phyloP scores from a whole-genome alignment of 2,329 filamentous ascomycete genomes.

The Arthrobotrys entomopaga region DNA sequence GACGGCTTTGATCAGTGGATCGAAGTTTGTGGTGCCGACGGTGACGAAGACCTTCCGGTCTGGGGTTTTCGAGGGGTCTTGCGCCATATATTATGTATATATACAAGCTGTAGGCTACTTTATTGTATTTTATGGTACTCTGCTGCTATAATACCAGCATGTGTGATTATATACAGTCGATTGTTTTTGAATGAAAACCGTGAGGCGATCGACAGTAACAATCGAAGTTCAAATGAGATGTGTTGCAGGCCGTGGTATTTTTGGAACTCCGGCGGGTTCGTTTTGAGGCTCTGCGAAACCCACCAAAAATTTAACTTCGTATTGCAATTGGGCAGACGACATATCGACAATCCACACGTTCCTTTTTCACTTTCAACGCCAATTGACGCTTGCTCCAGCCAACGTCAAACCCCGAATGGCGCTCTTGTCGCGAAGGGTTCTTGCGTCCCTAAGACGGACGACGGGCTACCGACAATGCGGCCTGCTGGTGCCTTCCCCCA shows the following conservation, averaged over 20 bases:
- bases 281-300: slow-evolving; percentile 31
- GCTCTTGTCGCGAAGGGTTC: slow-evolving; percentile 40
- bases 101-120: background rate
- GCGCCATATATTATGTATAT: slow-evolving; percentile 13
- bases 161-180: no score
- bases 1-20: slow-evolving; percentile 73
- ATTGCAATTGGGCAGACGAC: background rate
- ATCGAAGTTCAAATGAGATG: slow-evolving; percentile 10
- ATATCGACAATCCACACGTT: slow-evolving; percentile 24
- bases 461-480: slow-evolving; percentile 49
- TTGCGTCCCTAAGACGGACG: slow-evolving; percentile 39
- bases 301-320: slow-evolving; percentile 48
- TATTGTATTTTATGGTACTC: no score
- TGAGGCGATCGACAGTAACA: background rate
- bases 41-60: slow-evolving; percentile 73
- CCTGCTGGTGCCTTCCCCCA: slow-evolving; percentile 39
- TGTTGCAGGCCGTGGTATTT: slow-evolving; percentile 54
- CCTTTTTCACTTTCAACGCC: slow-evolving; percentile 13
- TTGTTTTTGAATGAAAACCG: slow-evolving; percentile 3
- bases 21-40: slow-evolving; percentile 88
- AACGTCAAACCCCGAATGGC: slow-evolving; percentile 33
- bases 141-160: no score
- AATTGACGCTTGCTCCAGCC: slow-evolving; percentile 38
- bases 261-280: background rate
- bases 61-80: background rate